Percentiles rank a stretch among this genome's conserved stretches.
Evolutionary conservation across 129 eudicot genomes (phyloP).

Genomic region (Tanacetum coccineum): DNA sequence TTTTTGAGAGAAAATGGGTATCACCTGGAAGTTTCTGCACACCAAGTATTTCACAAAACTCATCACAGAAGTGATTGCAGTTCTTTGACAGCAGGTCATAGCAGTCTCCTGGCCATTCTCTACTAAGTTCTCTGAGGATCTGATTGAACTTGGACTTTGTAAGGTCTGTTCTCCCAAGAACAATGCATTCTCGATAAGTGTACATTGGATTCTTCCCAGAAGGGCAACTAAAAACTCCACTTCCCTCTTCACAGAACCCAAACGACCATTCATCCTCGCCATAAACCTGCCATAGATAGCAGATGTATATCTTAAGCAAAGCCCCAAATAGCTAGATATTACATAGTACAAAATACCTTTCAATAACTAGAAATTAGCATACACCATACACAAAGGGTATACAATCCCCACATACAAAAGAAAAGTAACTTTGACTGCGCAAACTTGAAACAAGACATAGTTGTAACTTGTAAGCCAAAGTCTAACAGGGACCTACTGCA

Average conservation of each 20-base stretch:
- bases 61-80: slow-evolving; percentile 96
- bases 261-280: slow-evolving; percentile 98
- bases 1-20: slow-evolving; percentile 1
- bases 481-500: too few relatives aligned
- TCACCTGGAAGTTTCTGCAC: slow-evolving; percentile 89
- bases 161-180: slow-evolving; percentile 69
- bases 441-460: too few relatives aligned
- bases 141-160: slow-evolving; percentile 60
- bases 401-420: too few relatives aligned
- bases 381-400: too few relatives aligned
- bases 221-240: slow-evolving; percentile 94
- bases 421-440: too few relatives aligned
- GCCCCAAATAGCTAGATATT: too few relatives aligned
- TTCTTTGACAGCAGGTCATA: slow-evolving; percentile 83
- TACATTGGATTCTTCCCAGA: slow-evolving; percentile 85
- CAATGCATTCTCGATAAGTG: slow-evolving; percentile 78
- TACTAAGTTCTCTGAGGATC: slow-evolving; percentile 81
- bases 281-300: slow-evolving; percentile 47
- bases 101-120: slow-evolving; percentile 92
- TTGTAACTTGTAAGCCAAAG: too few relatives aligned
- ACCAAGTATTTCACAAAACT: slow-evolving; percentile 83
- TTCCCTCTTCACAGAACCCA: slow-evolving; percentile 87
- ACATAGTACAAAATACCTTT: too few relatives aligned
- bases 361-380: too few relatives aligned
- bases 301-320: slow-evolving; percentile 1